These are phyloP conservation scores for Phyllosticta citriasiana DNA, from an alignment of 2,329 filamentous ascomycete genomes.

Conservation along the genomic window DNA sequence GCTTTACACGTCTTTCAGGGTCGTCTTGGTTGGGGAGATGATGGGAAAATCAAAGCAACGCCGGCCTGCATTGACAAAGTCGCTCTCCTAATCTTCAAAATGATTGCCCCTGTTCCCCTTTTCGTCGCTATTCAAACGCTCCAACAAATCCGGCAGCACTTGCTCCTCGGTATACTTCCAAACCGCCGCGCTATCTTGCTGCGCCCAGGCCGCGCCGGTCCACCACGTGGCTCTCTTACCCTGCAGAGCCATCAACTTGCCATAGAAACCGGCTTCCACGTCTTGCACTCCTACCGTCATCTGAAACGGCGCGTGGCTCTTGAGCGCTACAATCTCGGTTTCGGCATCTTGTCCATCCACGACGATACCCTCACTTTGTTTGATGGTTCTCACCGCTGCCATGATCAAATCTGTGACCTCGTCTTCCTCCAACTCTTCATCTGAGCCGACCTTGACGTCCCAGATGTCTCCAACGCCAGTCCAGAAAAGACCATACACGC, in stretches of 20 bases:
- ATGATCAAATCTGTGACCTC: background rate
- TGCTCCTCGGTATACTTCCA: conserved; percentile 21
- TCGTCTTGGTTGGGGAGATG: no score
- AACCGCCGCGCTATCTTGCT: conserved; percentile 21
- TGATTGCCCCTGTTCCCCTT: background rate
- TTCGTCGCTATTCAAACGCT: background rate
- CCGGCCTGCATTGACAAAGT: no score
- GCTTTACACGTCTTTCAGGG: background rate
- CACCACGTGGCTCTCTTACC: conserved; percentile 18
- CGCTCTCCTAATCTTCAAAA: background rate
- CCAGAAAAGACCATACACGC: conserved; percentile 17
- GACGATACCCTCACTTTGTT: background rate
- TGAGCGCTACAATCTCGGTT: conserved; percentile 13
- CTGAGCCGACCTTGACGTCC: conserved; percentile 15
- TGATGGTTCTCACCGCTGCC: background rate
- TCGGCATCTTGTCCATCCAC: background rate
- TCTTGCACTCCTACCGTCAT: conserved; percentile 16
- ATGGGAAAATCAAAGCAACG: no score
- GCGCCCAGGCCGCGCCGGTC: conserved; percentile 21
- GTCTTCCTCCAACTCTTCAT: background rate
- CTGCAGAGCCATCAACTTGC: conserved; percentile 17
- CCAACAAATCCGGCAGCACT: background rate
- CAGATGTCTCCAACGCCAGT: conserved; percentile 14
- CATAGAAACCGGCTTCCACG: conserved; percentile 20
- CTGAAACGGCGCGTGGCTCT: conserved; percentile 19